Conservation (phyloP, 352 stramenopile species). For the Phytophthora sojae region DNA sequence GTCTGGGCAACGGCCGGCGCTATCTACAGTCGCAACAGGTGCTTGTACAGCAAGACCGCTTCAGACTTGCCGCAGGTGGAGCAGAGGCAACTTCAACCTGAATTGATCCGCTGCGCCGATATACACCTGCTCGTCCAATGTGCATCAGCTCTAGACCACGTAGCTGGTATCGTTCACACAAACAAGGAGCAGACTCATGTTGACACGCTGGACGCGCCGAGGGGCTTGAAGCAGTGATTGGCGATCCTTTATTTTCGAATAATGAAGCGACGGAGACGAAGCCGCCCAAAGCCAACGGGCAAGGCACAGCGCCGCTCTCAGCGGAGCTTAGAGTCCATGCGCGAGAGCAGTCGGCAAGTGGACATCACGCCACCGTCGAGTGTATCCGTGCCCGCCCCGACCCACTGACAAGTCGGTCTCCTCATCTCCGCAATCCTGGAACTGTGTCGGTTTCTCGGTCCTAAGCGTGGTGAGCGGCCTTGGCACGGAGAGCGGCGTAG, state of each 20-base stretch:
- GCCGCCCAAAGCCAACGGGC: slow-evolving; percentile 26
- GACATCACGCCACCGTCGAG: slow-evolving; percentile 39
- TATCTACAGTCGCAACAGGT: background rate
- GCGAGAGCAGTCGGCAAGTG: slow-evolving; percentile 34
- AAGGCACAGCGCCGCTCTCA: slow-evolving; percentile 26
- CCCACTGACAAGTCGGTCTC: slow-evolving; percentile 36
- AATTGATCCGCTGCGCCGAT: background rate
- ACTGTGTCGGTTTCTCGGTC: slow-evolving; percentile 50
- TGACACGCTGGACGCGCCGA: slow-evolving; percentile 15
- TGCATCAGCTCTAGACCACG: too few species aligned
- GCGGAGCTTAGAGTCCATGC: slow-evolving; percentile 21
- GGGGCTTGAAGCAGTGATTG: slow-evolving; percentile 64
- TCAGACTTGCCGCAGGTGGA: too few species aligned
- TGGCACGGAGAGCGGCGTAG: slow-evolving; percentile 96
- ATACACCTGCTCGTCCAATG: too few species aligned
- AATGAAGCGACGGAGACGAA: slow-evolving; percentile 69
- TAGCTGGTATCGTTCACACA: background rate
- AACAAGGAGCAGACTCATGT: slow-evolving; percentile 13
- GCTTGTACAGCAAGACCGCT: too few species aligned
- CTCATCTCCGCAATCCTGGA: slow-evolving; percentile 51
- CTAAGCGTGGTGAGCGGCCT: slow-evolving; percentile 88
- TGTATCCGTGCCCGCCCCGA: slow-evolving; percentile 32
- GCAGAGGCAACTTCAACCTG: background rate
- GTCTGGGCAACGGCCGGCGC: slow-evolving; percentile 5
- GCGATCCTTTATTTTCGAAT: slow-evolving; percentile 82